A percentile compares a stretch with the other conserved stretches of the same genome.
phyloP scores from a whole-genome alignment of 495 filamentous ascomycete genomes.

The Aspergillus avenaceus region DNA sequence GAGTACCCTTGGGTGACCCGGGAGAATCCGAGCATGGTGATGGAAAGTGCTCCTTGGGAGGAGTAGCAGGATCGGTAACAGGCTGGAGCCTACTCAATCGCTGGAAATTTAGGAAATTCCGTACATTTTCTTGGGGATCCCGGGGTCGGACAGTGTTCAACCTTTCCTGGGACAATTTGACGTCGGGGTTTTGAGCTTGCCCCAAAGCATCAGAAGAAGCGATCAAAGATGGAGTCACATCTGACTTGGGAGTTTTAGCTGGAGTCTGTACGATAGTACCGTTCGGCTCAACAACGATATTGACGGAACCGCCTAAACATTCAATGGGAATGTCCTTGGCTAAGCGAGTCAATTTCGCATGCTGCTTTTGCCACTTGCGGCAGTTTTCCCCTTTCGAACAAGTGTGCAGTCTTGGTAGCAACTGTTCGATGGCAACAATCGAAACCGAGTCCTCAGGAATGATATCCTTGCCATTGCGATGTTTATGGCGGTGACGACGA shows the following conservation, averaged over 20 bases:
- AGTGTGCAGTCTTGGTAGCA: slow-evolving; percentile 76
- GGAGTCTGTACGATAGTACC: slow-evolving; percentile 52
- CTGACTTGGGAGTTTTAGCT: slow-evolving; percentile 27
- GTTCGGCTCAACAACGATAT: slow-evolving; percentile 70
- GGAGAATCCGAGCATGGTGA: slow-evolving; percentile 33
- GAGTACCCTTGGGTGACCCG: slow-evolving; percentile 32
- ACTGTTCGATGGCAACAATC: slow-evolving; percentile 87
- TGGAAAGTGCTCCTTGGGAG: slow-evolving; percentile 47
- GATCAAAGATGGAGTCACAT: slow-evolving; percentile 63
- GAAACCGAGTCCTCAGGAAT: slow-evolving; percentile 78
- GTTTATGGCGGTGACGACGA: slow-evolving; percentile 39
- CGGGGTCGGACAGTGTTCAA: slow-evolving; percentile 62
- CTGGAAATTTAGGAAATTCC: slow-evolving; percentile 81
- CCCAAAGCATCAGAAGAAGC: slow-evolving; percentile 90
- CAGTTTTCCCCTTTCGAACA: slow-evolving; percentile 92
- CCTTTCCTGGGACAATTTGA: slow-evolving; percentile 66
- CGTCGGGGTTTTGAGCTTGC: slow-evolving; percentile 46
- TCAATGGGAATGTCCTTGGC: slow-evolving; percentile 16
- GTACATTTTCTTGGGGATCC: slow-evolving; percentile 89
- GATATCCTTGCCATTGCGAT: slow-evolving; percentile 54
- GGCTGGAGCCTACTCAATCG: slow-evolving; percentile 44
- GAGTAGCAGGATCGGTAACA: slow-evolving; percentile 35
- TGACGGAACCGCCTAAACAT: slow-evolving; percentile 7
- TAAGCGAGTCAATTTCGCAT: slow-evolving; percentile 40
- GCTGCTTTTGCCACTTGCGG: slow-evolving; percentile 67